phyloP scores from a whole-genome alignment of 2,329 filamentous ascomycete species.

The Paraphaeosphaeria sporulosa region DNA sequence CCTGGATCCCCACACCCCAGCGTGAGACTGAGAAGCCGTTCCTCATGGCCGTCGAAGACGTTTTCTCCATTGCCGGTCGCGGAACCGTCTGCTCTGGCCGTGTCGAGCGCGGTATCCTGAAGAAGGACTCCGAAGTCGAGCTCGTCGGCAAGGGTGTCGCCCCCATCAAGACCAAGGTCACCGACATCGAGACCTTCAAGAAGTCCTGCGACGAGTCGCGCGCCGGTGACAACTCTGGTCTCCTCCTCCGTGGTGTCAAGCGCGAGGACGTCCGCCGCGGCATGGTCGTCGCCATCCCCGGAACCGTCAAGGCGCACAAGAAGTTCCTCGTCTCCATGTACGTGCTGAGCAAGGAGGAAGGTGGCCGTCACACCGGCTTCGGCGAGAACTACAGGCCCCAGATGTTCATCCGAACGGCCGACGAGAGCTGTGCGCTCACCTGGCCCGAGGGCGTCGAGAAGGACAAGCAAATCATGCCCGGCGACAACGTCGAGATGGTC shows the following conservation, averaged over 20 bases:
- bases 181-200: constrained; percentile 99
- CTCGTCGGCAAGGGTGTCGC: constrained; percentile 84
- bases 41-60: constrained; percentile 92
- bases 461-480: constrained; percentile 91
- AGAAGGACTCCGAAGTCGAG: constrained; percentile 94
- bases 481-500: constrained; percentile 98
- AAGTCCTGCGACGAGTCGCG: constrained; percentile 97
- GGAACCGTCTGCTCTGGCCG: constrained; percentile 96
- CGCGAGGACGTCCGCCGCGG: constrained; percentile 94
- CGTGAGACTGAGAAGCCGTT: constrained; percentile 98
- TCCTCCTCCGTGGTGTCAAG: constrained; percentile 93
- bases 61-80: constrained; percentile 73
- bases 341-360: constrained; percentile 96
- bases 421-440: constrained; percentile 75
- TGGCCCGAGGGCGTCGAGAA: constrained; percentile 88
- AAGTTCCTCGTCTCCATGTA: constrained; percentile 97
- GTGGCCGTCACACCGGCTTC: constrained; percentile 96
- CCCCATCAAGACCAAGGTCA: constrained; percentile 97
- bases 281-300: constrained; percentile 90
- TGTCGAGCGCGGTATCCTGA: constrained; percentile 93
- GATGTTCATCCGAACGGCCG: constrained; percentile 91
- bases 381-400: constrained; percentile 95
- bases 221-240: constrained; percentile 97
- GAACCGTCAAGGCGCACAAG: constrained; percentile 82
- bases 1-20: constrained; percentile 94